Base-by-base conservation (phyloP, 345 rosid species). In the Combretum micranthum region DNA sequence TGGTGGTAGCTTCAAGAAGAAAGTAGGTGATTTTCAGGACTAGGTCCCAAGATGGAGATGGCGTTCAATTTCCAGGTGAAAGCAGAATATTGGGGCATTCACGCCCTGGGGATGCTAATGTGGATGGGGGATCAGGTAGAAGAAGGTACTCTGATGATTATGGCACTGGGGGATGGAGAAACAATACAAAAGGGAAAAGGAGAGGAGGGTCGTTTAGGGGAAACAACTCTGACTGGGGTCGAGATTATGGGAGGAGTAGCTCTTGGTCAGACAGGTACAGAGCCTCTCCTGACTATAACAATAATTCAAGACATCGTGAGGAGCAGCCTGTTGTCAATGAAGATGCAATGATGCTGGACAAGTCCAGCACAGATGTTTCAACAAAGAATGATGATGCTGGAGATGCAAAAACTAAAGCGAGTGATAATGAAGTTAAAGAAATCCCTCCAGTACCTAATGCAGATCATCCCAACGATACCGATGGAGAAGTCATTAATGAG, bases 241-340 rank as follows among this genome's bases (percentile, higher is more conserved):
- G 80, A 71, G 95, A 82, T 19, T 71, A 78, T 49, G 89, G 86
- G 63, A 82, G 91, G 75, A 78, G 72, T 25, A 81, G 85, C 2
- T 77, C 96, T 21, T 83, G 88, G 87, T 82, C 90, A 2, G 95
- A 85, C 48, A 75, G 81, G 55, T 73, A 42, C 75, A 76, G 74
- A 67, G 69, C 48, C 25, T 77, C 86, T 56, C 79, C 71, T 62
- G 88, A 83, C 18, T 76, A 70, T 64, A 82, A 77, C 69, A 52
- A 72, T 57, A 61, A 61, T 71, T 75, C 81, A 45, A 80, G 76
- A 60, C 69, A 71, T 48, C 66, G 50, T 18, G 96, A 85, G 67
- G 89, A 85, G 66, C 82, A 75, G 55, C 78, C 72, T 46, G 70
- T 67, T 62, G 67, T 66, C 68, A 82, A 85, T 68, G 86, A 68